phyloP scores from a whole-genome alignment of 495 filamentous ascomycete genomes.

The Penicillium angulare region DNA sequence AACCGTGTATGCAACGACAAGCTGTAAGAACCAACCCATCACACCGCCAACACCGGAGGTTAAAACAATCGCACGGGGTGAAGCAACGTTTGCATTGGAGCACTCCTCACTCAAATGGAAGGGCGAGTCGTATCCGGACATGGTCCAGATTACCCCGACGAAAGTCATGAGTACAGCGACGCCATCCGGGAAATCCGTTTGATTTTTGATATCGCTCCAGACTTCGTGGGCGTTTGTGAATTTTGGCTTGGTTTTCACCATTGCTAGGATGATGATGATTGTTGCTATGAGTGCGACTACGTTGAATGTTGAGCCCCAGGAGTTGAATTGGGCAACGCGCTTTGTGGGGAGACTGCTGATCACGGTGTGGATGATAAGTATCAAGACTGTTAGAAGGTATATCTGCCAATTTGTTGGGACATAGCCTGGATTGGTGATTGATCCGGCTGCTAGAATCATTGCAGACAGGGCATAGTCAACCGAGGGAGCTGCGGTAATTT shows the following conservation, averaged over 20 bases:
- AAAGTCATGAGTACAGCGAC: constrained; percentile 76
- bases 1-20: constrained; percentile 80
- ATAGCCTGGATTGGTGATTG: constrained; percentile 65
- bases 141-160: constrained; percentile 62
- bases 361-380: constrained; percentile 67
- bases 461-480: constrained; percentile 60
- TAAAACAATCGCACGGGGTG: constrained; percentile 74
- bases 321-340: constrained; percentile 75
- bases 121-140: constrained; percentile 69
- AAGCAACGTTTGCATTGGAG: constrained; percentile 71
- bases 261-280: constrained; percentile 69
- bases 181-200: constrained; percentile 69
- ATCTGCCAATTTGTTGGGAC: constrained; percentile 65
- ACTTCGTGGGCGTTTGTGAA: constrained; percentile 63
- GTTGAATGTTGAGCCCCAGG: constrained; percentile 72
- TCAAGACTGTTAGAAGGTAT: constrained; percentile 66
- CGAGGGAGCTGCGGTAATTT: constrained; percentile 69
- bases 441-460: constrained; percentile 72
- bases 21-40: constrained; percentile 72
- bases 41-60: constrained; percentile 67
- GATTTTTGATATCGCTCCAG: constrained; percentile 68
- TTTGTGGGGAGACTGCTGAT: constrained; percentile 75
- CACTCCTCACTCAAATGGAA: constrained; percentile 80
- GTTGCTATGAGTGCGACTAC: constrained; percentile 64
- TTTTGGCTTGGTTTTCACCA: constrained; percentile 55